phyloP scores from a whole-genome alignment of 164 flowering plant genomes.

The Saururus chinensis region DNA sequence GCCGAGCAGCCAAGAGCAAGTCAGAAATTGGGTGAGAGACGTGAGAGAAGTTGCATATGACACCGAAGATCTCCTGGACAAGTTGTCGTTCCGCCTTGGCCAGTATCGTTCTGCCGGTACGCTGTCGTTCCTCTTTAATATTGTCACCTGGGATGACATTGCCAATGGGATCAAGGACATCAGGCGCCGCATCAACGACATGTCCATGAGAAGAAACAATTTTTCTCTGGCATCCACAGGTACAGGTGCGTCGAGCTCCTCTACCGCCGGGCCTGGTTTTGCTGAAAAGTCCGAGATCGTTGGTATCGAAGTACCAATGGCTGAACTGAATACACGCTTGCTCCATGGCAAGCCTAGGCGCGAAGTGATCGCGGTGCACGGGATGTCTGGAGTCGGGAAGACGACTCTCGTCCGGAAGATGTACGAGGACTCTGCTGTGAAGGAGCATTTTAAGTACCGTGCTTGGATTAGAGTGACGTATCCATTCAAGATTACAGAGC shows the following conservation, averaged over 20 bases:
- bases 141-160: slow-evolving; percentile 10
- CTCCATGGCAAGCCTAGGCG: neutral
- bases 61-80: slow-evolving; percentile 1
- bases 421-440: too few species aligned
- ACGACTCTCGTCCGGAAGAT: too few species aligned
- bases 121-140: slow-evolving; percentile 7
- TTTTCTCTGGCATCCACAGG: neutral
- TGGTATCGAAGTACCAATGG: slow-evolving; percentile 27
- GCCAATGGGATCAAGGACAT: slow-evolving; percentile 26
- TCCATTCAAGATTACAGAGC: too few species aligned
- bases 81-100: neutral
- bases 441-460: too few species aligned
- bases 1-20: neutral
- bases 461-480: too few species aligned
- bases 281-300: slow-evolving; percentile 31
- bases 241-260: neutral
- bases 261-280: slow-evolving; percentile 15
- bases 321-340: slow-evolving; percentile 27
- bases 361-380: too few species aligned
- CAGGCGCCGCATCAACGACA: slow-evolving; percentile 15
- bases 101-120: neutral
- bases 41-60: neutral
- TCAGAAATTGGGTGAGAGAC: neutral
- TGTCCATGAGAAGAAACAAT: neutral
- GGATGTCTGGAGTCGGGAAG: too few species aligned